These are phyloP conservation scores for Boletus vermiculosoides DNA, from an alignment of 768 basidiomycete genomes.

Conservation along the genomic window DNA sequence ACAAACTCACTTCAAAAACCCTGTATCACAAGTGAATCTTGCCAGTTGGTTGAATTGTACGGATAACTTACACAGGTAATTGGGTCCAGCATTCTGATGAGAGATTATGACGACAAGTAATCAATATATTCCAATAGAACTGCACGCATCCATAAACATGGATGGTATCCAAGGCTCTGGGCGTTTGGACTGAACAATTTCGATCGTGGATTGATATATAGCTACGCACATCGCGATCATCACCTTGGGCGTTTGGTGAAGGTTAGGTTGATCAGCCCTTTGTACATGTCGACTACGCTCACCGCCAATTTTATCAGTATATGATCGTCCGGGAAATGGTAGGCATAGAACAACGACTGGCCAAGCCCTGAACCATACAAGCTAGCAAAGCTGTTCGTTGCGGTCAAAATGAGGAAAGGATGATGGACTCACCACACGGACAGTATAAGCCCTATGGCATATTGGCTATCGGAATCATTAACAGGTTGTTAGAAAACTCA, in stretches of 20 bases:
- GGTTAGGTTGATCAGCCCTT: not conserved
- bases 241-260: not conserved
- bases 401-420: not conserved
- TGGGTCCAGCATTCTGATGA: not conserved
- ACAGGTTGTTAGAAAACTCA: not conserved
- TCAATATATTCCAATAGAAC: slow-evolving; percentile 4
- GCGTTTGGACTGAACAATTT: not conserved
- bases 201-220: not conserved
- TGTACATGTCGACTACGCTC: not conserved
- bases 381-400: not conserved
- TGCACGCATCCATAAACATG: slow-evolving; percentile 4
- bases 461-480: not conserved
- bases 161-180: slow-evolving; percentile 5
- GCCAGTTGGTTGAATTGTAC: not conserved
- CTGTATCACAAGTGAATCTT: not conserved
- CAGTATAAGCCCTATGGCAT: not conserved
- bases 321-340: slow-evolving; percentile 3
- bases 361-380: slow-evolving; percentile 7
- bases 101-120: not conserved
- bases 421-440: not conserved
- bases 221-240: not conserved
- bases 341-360: slow-evolving; percentile 7
- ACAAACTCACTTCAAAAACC: not conserved
- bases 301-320: not conserved
- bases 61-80: slow-evolving; percentile 1